Evolutionary conservation across 2,329 filamentous ascomycete species (phyloP), one percentile per base, ranked within the genome.

Genomic region (Phialophora expanda): DNA sequence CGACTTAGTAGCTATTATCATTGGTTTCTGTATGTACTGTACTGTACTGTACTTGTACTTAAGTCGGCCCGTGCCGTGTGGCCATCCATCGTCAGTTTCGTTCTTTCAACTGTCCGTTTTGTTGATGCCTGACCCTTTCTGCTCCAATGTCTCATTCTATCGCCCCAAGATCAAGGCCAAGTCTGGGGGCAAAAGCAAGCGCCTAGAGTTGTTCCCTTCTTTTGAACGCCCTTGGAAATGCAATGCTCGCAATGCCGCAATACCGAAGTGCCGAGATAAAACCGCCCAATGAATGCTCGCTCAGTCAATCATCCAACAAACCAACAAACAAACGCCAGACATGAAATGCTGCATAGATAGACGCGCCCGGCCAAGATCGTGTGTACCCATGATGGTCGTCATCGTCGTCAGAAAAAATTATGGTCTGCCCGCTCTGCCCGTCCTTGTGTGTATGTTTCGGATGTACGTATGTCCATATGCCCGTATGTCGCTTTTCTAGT

Each of bases 301-400:
- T 44, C 38, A 44, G 20, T 8, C 38, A 44, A 41, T 5, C 34
- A 38, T 17, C 34, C 34, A 38, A 12, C 2, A 12, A 38, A 41
- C 5, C 38, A 41, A n/a, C 2, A 17, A 44, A 5, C 17, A 17
- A 44, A n/a, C 38, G 17, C 38, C 20, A 44, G 14, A n/a, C 38
- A 44, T n/a, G 8, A 34, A 34, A 44, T 44, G 38, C 38, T 20
- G 38, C 11, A n/a, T n/a, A 44, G 38, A 44, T 14, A 41, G 14
- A 51, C 11, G 20, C 24, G 48, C 48, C 48, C 48, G 20, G 26
- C 38, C 14, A n/a, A 44, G 38, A 51, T 51, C 48, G 48, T 51
- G 20, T 26, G 48, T 51, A 51, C 20, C 48, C 48, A 22, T 51
- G 48, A 51, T 51, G 12, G 20, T 51, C 48, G 11, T 51, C 48